phyloP scores from a whole-genome alignment of 805 yeast species.

The Wickerhamomyces rabaulensis region DNA sequence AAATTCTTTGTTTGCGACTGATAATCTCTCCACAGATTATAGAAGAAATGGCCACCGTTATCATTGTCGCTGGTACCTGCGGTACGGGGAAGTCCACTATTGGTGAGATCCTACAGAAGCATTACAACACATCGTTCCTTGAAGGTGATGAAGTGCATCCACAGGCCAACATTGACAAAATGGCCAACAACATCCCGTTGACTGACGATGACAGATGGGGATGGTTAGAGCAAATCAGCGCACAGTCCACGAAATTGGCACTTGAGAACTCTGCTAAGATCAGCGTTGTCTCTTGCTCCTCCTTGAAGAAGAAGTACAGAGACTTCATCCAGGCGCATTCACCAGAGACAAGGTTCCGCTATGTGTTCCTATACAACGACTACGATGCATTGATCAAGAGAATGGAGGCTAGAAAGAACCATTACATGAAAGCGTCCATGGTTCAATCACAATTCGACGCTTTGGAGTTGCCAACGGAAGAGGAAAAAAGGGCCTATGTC shows the following conservation, averaged over 20 bases:
- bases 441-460: slow-evolving; percentile 70
- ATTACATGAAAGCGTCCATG: slow-evolving; percentile 87
- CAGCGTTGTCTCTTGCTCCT: slow-evolving; percentile 74
- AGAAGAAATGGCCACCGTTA: slow-evolving; percentile 26
- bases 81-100: slow-evolving; percentile 93
- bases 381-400: slow-evolving; percentile 56
- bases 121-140: slow-evolving; percentile 49
- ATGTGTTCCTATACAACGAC: slow-evolving; percentile 64
- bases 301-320: slow-evolving; percentile 72
- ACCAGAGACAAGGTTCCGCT: slow-evolving; percentile 39
- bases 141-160: slow-evolving; percentile 91
- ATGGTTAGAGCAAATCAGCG: slow-evolving; percentile 63
- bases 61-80: slow-evolving; percentile 89
- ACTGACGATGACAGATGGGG: slow-evolving; percentile 90
- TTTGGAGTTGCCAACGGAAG: slow-evolving; percentile 61
- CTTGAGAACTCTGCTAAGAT: slow-evolving; percentile 24
- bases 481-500: slow-evolving; percentile 25
- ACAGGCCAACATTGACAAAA: slow-evolving; percentile 65
- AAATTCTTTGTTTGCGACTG: not conserved
- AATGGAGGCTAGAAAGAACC: slow-evolving; percentile 61
- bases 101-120: slow-evolving; percentile 45
- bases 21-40: not conserved
- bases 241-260: slow-evolving; percentile 35
- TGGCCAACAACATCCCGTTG: slow-evolving; percentile 76
- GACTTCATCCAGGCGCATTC: slow-evolving; percentile 41